Base-by-base conservation (phyloP, 2,329 filamentous ascomycete genomes). In the Aureobasidium leucospermi region DNA sequence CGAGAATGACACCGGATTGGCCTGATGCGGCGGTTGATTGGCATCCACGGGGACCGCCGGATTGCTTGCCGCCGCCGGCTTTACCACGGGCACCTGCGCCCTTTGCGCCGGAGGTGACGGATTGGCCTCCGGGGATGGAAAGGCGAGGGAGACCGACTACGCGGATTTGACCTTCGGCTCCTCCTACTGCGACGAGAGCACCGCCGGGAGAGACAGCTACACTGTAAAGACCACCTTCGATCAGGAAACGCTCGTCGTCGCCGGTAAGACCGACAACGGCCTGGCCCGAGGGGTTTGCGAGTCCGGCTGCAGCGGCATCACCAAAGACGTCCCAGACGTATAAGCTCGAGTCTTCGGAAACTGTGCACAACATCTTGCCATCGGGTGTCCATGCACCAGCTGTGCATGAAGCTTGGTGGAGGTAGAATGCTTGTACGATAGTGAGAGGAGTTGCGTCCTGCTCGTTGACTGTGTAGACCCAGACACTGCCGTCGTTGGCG, bases 281-380 rank as follows among this genome's bases (percentile, higher is more conserved):
- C 64, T 85, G 84, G 16, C 68, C 66, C 2, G 79, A 78, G 5
- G 69, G 64, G 28, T 81, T 77, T 2, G 78, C 77, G 13, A 86
- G 71, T 3, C 83, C 85, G 8, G 83, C 82, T 0, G 81, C 86
- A 3, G 87, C 86, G 1, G 89, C 89, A 23, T 85, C 82, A 51
- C 90, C 89, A 75, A 91, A 96, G 13, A 92, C 87, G 69, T 97
- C 94, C 84, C 90, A 96, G 28, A 96, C 92, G 72, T 92, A 93
- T 61, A 99, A 81, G 66, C 86, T 92, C 60, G 85, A 83, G 73
- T 97, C 93, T 71, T 97, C 93, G 45, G 87, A 86, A 4, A 97
- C 90, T 0, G 92, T 96, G 6, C 89, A 90, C 1, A 99, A 81
- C 15, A 97, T 78, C 32, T 85, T 85, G 55, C 94, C 94, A 71